A percentile compares a stretch with the other conserved stretches of the same genome.
These are phyloP conservation scores for Phaeosphaeriaceae sp. DNA, from an alignment of 2,329 filamentous ascomycete species.

Conservation along the genomic window DNA sequence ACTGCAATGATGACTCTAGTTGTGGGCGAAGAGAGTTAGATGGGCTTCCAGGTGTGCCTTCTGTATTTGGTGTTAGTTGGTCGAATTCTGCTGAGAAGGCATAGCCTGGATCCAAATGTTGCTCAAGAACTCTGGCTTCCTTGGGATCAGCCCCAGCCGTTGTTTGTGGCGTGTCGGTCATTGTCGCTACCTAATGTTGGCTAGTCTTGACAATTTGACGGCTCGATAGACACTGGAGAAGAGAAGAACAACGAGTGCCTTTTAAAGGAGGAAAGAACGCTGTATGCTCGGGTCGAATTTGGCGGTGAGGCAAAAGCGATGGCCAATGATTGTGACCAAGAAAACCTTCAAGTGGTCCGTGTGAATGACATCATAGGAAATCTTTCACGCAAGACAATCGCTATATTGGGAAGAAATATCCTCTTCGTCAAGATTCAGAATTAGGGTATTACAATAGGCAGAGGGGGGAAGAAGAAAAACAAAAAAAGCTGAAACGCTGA, in stretches of 20 bases:
- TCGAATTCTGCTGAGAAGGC: constrained; percentile 54
- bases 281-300: constrained; percentile 5
- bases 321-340: constrained; percentile 30
- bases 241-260: neutral
- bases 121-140: constrained; percentile 48
- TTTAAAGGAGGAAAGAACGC: neutral
- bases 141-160: constrained; percentile 35
- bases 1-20: constrained; percentile 69
- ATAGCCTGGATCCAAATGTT: constrained; percentile 49
- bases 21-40: constrained; percentile 26
- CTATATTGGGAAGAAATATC: constrained; percentile 5
- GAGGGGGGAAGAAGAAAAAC: constrained; percentile 5
- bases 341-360: constrained; percentile 37
- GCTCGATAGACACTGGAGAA: neutral
- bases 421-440: constrained; percentile 5
- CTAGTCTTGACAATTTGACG: neutral
- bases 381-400: constrained; percentile 11
- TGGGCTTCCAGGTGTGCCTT: constrained; percentile 30
- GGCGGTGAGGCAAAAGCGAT: constrained; percentile 27
- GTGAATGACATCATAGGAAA: constrained; percentile 37
- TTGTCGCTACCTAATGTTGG: constrained; percentile 9
- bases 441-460: neutral
- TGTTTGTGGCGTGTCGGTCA: constrained; percentile 38
- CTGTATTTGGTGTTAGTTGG: constrained; percentile 32
- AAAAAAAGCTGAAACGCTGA: constrained; percentile 1